Evolutionary conservation across 1,139 yeast genomes (phyloP).

Genomic region (Geotrichum australiense): DNA sequence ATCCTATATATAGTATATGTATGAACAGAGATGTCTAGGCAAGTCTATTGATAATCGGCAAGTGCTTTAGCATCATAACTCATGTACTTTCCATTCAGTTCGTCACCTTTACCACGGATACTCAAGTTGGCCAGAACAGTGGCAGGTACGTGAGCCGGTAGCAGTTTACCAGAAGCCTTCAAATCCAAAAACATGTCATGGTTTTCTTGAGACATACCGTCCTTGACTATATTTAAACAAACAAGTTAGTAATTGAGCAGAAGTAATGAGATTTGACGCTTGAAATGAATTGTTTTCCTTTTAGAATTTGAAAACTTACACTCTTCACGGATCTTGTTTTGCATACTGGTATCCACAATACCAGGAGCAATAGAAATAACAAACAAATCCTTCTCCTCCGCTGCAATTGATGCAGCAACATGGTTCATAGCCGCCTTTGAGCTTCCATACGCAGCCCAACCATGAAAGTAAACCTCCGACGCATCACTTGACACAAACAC

Average conservation of each 20-base stretch:
- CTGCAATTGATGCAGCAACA: conserved; percentile 56
- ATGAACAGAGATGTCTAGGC: no score
- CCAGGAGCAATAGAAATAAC: conserved; percentile 85
- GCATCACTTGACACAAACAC: conserved; percentile 88
- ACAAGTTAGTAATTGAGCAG: conserved; percentile 7
- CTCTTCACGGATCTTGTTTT: conserved; percentile 58
- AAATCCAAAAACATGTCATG: conserved; percentile 55
- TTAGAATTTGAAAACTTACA: no score
- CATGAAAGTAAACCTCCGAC: conserved; percentile 49
- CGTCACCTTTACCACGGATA: conserved; percentile 39
- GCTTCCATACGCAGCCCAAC: conserved; percentile 89
- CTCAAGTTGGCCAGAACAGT: conserved; percentile 59
- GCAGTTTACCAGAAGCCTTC: conserved; percentile 47
- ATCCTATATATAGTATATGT: no score
- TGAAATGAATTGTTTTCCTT: not conserved
- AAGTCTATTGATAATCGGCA: conserved; percentile 19
- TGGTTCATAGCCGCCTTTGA: conserved; percentile 87
- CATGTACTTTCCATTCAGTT: conserved; percentile 56
- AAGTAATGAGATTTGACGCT: not conserved
- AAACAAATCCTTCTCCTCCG: conserved; percentile 54
- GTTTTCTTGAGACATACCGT: conserved; percentile 51
- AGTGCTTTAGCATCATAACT: conserved; percentile 47
- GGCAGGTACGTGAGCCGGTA: conserved; percentile 67
- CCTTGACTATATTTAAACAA: conserved; percentile 35
- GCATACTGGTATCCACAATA: conserved; percentile 87